Conservation (phyloP, 352 stramenopile genomes). For the Globisporangium orthogonon region DNA sequence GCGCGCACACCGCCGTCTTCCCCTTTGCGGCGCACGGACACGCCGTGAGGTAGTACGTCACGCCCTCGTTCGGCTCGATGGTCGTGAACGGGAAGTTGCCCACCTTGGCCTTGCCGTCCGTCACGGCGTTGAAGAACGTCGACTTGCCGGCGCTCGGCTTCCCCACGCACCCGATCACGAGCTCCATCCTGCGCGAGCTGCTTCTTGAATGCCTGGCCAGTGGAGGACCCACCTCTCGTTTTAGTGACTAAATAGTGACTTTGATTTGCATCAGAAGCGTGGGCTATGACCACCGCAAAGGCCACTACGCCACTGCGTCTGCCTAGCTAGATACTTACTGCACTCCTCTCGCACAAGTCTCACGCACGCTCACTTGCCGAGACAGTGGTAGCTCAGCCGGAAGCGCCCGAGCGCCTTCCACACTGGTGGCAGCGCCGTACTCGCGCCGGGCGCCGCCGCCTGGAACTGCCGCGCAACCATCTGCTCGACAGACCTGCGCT, state of each 20-base stretch:
- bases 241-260: slow-evolving; percentile 9
- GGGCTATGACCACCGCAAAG: background rate
- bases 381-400: slow-evolving; percentile 21
- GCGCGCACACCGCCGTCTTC: slow-evolving; percentile 59
- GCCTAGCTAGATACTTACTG: background rate
- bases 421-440: background rate
- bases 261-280: background rate
- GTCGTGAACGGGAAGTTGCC: slow-evolving; percentile 89
- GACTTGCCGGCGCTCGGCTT: slow-evolving; percentile 87
- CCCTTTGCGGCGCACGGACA: slow-evolving; percentile 66
- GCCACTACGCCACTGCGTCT: background rate
- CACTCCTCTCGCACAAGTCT: too few species aligned
- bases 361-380: slow-evolving; percentile 1
- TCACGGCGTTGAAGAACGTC: slow-evolving; percentile 89
- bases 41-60: slow-evolving; percentile 85
- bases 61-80: slow-evolving; percentile 86
- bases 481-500: slow-evolving; percentile 31
- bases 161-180: slow-evolving; percentile 85
- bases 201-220: background rate
- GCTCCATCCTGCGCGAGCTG: slow-evolving; percentile 48
- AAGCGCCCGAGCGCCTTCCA: slow-evolving; percentile 33
- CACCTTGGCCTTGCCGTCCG: slow-evolving; percentile 82
- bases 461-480: slow-evolving; percentile 15
- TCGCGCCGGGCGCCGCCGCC: background rate
- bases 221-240: too few species aligned